Evolutionary conservation across 345 rosid genomes (phyloP), one percentile per base, ranked within the genome.

Genomic region (Bruguiera gymnorhiza): DNA sequence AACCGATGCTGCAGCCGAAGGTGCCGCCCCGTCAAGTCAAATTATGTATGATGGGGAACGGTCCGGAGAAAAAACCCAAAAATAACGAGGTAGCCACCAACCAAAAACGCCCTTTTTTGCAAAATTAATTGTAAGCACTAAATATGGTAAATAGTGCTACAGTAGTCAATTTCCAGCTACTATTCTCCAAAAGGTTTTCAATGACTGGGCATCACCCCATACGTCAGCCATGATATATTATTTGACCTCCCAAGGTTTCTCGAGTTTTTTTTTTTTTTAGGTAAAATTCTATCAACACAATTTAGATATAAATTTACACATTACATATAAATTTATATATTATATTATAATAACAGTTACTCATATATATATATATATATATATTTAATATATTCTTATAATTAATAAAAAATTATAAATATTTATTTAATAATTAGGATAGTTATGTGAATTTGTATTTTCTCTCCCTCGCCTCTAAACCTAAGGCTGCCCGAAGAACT

Each of bases 161-260:
- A 19, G 10, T 24, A 5, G 65, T 78, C 68, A 69, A 48, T 60
- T 15, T 16, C 62, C 27, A 43, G 18, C 4, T 26, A 19, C 20
- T 24, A 56, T 3, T 29, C 8, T 10, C 16, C 48, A 11, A 43
- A 11, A 10, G 16, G 11, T 11, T 2, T 43, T 11, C 3, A 10
- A 13, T 13, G 48, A 10, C 30, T 29, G 27, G 21, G 67, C 20
- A 1, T 20, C 53, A 70, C 53, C 68, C 77, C 69, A 54, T 67
- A 16, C 10, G 76, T 67, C 70, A 61, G 24, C 72, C 73, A 2
- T 55, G 24, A 36, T 53, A 39, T 69, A 39, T 39, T 11, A 66
- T 73, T 73, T 73, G 80, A 76, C 73, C 63, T 68, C 1, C 16
- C 46, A 19, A 5, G 6, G 9, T 63, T 26, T 26, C 20, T 29